phyloP scores from a whole-genome alignment of 1,284 basidiomycete genomes.

The Apiotrichum sp. region DNA sequence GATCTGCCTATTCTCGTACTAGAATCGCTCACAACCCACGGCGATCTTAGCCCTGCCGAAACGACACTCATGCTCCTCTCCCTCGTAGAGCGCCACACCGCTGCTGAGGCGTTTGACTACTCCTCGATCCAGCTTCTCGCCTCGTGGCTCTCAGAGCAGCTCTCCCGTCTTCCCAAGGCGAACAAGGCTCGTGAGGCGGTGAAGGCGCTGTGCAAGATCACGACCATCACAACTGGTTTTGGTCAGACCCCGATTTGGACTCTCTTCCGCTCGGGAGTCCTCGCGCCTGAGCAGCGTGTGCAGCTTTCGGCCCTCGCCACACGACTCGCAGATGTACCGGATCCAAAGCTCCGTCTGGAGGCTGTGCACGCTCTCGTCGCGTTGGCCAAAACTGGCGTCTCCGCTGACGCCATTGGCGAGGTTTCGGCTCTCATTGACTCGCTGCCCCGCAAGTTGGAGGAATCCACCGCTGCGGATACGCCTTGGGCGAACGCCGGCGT shows the following conservation, averaged over 20 bases:
- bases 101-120: constrained; percentile 42
- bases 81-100: constrained; percentile 37
- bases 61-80: constrained; percentile 2
- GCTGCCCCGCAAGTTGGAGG: constrained; percentile 9
- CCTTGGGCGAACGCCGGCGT: constrained; percentile 26
- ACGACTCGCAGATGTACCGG: constrained; percentile 6
- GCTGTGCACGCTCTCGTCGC: constrained; percentile 18
- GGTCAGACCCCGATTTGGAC: constrained; percentile 50
- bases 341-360: constrained; percentile 10
- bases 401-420: constrained; percentile 4
- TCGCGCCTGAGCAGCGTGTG: constrained; percentile 8
- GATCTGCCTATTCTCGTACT: constrained; percentile 10
- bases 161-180: constrained; percentile 13
- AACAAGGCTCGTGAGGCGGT: constrained; percentile 16
- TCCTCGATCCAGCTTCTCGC: constrained; percentile 49
- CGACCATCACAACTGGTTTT: constrained; percentile 42
- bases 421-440: constrained; percentile 13
- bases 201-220: constrained; percentile 27
- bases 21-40: background rate
- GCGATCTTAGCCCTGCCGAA: constrained; percentile 5
- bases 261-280: constrained; percentile 28
- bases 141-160: constrained; percentile 35
- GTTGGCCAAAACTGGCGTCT: constrained; percentile 3
- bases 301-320: constrained; percentile 4
- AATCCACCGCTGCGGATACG: constrained; percentile 14